These are phyloP conservation scores for Capsella bursapastoris DNA, from an alignment of 345 rosid genomes.

Conservation along the genomic window DNA sequence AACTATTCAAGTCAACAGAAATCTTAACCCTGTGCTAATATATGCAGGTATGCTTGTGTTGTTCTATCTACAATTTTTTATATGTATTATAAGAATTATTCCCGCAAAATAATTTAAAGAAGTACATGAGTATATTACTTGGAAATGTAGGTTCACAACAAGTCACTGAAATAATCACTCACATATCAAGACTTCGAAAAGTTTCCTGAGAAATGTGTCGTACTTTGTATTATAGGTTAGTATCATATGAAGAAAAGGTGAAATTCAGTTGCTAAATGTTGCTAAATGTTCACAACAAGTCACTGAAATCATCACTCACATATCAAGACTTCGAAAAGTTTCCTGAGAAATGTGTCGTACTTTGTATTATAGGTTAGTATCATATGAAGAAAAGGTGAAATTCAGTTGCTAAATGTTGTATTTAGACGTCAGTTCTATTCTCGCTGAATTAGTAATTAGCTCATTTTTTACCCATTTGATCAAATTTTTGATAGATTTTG, in stretches of 20 bases:
- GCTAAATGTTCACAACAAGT: slow-evolving; percentile 41
- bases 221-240: slow-evolving; percentile 87
- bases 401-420: slow-evolving; percentile 26
- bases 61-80: background rate
- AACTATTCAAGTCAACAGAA: no score
- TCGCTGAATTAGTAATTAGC: no score
- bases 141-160: slow-evolving; percentile 15
- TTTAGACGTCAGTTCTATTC: background rate
- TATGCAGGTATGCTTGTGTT: slow-evolving; percentile 50
- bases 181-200: slow-evolving; percentile 73
- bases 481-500: no score
- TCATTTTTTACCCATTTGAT: no score
- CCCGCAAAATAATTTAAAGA: background rate
- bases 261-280: background rate
- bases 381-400: background rate
- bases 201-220: slow-evolving; percentile 94
- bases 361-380: slow-evolving; percentile 82
- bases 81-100: background rate
- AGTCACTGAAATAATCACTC: slow-evolving; percentile 77
- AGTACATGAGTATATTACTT: slow-evolving; percentile 6
- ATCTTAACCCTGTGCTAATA: slow-evolving; percentile 33
- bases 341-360: slow-evolving; percentile 94
- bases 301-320: slow-evolving; percentile 72
- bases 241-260: slow-evolving; percentile 19
- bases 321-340: slow-evolving; percentile 78